These are phyloP conservation scores for Leishmania aethiopica DNA, from an alignment of 208 protist species.

Conservation along the genomic window DNA sequence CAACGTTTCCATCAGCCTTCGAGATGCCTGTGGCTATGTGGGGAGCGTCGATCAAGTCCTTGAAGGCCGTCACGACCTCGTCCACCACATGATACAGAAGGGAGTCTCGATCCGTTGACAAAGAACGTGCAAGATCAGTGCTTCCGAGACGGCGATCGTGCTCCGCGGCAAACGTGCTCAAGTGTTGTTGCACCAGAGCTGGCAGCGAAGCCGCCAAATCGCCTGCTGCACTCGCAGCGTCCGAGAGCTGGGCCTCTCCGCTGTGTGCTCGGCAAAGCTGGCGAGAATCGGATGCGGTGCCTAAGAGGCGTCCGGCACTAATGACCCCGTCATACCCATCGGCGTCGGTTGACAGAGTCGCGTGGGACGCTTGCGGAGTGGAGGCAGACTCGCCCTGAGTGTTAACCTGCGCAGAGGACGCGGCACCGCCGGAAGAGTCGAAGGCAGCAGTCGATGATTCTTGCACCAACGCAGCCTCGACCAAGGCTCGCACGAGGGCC, in stretches of 20 bases:
- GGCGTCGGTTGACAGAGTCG: background rate
- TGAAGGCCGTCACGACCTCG: conserved; percentile 2
- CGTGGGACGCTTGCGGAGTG: background rate
- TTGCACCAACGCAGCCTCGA: conserved; percentile 3
- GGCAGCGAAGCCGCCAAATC: background rate
- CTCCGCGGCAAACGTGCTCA: conserved; percentile 2
- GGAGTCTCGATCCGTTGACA: background rate
- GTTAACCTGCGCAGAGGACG: background rate
- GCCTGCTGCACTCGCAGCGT: background rate
- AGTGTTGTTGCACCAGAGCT: background rate
- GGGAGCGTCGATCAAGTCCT: background rate
- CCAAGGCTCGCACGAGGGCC: conserved; percentile 8
- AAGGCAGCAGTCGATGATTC: background rate
- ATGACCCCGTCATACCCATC: background rate
- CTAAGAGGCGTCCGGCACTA: background rate
- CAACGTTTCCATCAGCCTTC: background rate
- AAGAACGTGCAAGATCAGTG: background rate
- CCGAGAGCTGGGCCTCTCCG: background rate
- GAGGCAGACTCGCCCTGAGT: background rate
- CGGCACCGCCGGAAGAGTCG: background rate
- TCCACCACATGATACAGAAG: conserved; percentile 9
- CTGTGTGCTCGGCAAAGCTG: background rate
- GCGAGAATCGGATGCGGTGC: background rate
- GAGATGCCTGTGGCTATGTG: background rate
- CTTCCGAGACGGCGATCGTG: background rate